Percentiles rank a stretch among this genome's conserved stretches.
Evolutionary conservation across 2,329 filamentous ascomycete species (phyloP).

Genomic region (Mycosphaerella sp.): DNA sequence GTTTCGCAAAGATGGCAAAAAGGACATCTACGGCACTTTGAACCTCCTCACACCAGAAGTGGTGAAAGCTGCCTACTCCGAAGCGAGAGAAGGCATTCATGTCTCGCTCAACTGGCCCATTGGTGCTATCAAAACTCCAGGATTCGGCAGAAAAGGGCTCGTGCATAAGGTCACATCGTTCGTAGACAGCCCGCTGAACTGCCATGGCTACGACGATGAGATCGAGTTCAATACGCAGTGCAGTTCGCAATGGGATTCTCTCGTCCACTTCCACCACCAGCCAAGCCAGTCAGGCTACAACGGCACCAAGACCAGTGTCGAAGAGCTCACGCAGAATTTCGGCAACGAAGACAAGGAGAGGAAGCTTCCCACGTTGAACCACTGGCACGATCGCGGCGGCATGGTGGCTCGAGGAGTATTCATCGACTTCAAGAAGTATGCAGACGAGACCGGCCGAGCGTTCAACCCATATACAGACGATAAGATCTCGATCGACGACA

Average conservation of each 20-base stretch:
- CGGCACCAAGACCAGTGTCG: conserved; percentile 35
- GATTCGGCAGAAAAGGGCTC: conserved; percentile 33
- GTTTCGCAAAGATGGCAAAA: conserved; percentile 32
- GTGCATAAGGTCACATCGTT: conserved; percentile 35
- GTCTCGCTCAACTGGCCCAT: conserved; percentile 40
- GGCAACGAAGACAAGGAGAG: conserved; percentile 27
- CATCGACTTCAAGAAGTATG: conserved; percentile 55
- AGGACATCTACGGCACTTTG: conserved; percentile 41
- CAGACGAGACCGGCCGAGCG: conserved; percentile 49
- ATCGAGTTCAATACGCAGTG: conserved; percentile 45
- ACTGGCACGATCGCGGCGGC: conserved; percentile 50
- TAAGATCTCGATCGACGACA: conserved; percentile 40
- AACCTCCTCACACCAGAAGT: conserved; percentile 44
- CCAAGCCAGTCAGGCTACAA: conserved; percentile 47
- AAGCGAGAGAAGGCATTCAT: conserved; percentile 39
- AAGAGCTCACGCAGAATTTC: conserved; percentile 26
- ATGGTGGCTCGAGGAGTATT: conserved; percentile 52
- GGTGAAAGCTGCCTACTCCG: conserved; percentile 38
- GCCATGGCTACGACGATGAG: conserved; percentile 42
- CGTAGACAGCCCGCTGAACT: conserved; percentile 31
- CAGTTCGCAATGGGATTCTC: conserved; percentile 44
- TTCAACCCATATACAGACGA: conserved; percentile 50
- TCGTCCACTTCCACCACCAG: conserved; percentile 39
- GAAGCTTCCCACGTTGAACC: conserved; percentile 31
- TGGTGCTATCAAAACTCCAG: conserved; percentile 34